phyloP scores from a whole-genome alignment of 371 early-diverging fungal species.

The Encephalitozoon romaleae region DNA sequence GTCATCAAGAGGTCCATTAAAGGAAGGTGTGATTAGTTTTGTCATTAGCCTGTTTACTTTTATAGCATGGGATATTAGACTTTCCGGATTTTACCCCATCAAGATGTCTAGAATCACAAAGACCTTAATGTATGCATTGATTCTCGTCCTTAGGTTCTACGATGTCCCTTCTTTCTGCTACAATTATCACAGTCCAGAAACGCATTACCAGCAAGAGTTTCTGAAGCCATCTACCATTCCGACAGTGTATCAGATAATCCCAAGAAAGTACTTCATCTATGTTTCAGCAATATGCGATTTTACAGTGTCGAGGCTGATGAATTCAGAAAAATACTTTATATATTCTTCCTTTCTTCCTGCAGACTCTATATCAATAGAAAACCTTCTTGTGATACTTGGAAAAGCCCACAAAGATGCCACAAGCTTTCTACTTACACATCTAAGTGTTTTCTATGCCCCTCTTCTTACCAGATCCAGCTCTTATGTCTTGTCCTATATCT shows the following conservation, averaged over 20 bases:
- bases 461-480: neutral
- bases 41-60: neutral
- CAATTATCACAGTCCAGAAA: neutral
- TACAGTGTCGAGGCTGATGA: neutral
- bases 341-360: neutral
- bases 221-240: neutral
- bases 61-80: neutral
- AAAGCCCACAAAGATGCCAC: neutral
- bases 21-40: slow-evolving; percentile 57
- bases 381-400: neutral
- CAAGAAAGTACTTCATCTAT: neutral
- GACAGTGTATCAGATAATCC: neutral
- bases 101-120: neutral
- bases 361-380: neutral
- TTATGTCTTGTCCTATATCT: neutral
- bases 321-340: slow-evolving; percentile 4
- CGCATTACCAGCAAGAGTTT: neutral
- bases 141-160: neutral
- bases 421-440: neutral
- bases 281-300: neutral
- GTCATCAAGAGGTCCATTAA: slow-evolving; percentile 48
- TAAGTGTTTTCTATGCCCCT: neutral
- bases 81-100: neutral
- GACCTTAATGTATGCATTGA: neutral
- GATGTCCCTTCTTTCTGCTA: neutral